Percentiles rank a stretch among this genome's conserved stretches.
Conservation (phyloP, 768 basidiomycete genomes). For the Leucosporidium yakuticum region DNA sequence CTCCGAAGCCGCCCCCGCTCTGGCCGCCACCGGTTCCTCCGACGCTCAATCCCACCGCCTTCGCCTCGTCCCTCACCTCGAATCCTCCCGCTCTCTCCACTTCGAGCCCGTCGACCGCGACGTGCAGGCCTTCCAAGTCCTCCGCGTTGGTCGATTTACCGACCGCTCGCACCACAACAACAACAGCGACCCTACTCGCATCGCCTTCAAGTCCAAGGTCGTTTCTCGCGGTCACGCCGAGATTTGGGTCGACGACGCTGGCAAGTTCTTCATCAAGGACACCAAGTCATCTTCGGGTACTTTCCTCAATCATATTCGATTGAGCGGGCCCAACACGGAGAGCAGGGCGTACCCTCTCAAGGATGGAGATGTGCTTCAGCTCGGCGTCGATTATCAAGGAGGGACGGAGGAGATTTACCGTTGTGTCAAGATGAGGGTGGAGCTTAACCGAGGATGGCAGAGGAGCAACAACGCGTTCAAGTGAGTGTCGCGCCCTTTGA, state of each 20-base stretch:
- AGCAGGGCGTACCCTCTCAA: constrained; percentile 69
- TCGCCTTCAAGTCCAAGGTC: constrained; percentile 93
- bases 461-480: constrained; percentile 86
- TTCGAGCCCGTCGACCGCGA: constrained; percentile 91
- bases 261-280: constrained; percentile 77
- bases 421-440: constrained; percentile 90
- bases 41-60: constrained; percentile 58
- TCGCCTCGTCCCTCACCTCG: constrained; percentile 90
- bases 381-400: constrained; percentile 96
- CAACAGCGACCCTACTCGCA: constrained; percentile 70
- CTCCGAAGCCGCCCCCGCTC: background rate
- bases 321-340: constrained; percentile 77
- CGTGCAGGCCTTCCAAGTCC: constrained; percentile 61
- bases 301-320: constrained; percentile 86
- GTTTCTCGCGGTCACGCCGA: constrained; percentile 91
- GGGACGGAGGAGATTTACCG: constrained; percentile 95
- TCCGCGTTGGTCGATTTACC: constrained; percentile 91
- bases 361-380: constrained; percentile 89
- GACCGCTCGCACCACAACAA: constrained; percentile 64
- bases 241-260: constrained; percentile 61
- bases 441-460: constrained; percentile 88
- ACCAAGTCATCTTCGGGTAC: constrained; percentile 87
- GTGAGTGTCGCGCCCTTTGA: constrained; percentile 44
- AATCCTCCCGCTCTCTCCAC: constrained; percentile 75
- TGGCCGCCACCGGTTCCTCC: constrained; percentile 4